Evolutionary conservation across 306 rosid species (phyloP), one percentile per base, ranked within the genome.

Genomic region (Sicyos baderoa): DNA sequence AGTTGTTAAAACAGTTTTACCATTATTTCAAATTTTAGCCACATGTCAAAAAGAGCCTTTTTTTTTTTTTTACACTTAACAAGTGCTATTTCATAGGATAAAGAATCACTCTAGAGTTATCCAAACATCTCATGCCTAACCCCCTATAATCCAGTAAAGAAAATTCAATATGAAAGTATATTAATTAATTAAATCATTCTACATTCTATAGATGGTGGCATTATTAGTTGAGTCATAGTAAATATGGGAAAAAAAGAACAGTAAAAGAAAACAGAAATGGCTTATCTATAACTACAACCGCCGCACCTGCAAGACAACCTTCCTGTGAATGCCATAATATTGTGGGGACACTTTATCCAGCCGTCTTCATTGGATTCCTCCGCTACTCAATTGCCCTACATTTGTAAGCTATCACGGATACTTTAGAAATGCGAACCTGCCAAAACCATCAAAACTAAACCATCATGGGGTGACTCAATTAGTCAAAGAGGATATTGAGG

Each of bases 251-350:
- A 44, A 44, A 44, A 50, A 16, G 69, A 64, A 66, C 8, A 45
- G 71, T 23, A 48, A 23, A 23, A 45, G 56, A 22, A 44, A 66
- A 66, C 13, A 65, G 42, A 48, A 66, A 48, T 3, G 37, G 2
- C 37, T 48, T 66, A 45, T 66, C 71, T 66, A 66, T 21, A 48
- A 15, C 56, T 14, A 66, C 22, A 25, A 47, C 55, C 4, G 56
- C 56, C 49, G 55, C 71, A 65, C 42, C 42, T 35, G 42, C 42
- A 35, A 35, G 71, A 44, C 71, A 47, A 66, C 71, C 56, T 66
- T 48, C 22, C 21, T 7, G 71, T 66, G 52, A 23, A 48, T 5
- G 53, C 21, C 71, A 22, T 66, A 7, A 40, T 66, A 67, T 29
- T 48, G 35, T 48, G 45, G 52, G 72, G 72, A 56, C 57, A 49